Evolutionary conservation across 2,329 filamentous ascomycete species (phyloP), one percentile per base, ranked within the genome.

Genomic region (Alternaria sp.): DNA sequence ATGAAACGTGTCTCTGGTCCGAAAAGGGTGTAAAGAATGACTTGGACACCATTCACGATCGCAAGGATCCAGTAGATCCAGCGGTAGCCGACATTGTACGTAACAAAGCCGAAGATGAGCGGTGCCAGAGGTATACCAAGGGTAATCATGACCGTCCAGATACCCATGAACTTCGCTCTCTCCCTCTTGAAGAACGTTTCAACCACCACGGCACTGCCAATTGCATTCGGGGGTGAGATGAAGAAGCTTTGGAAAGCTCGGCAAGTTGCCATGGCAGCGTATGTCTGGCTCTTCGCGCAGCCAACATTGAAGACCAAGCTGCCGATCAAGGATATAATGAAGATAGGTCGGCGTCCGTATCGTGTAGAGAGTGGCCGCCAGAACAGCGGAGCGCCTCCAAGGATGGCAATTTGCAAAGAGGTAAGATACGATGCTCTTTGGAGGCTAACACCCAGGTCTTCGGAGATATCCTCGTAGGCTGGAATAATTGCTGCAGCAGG

Each of bases 41-140:
- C 82, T 64, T 89, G 86, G 6, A 81, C 81, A 50, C 80, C 85
- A 59, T 89, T 88, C 67, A 82, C 83, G 41, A 88, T 87, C 2
- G 85, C 84, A 22, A 87, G 74, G 22, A 84, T 81, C 81, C 83
- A 88, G 72, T 85, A 88, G 27, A 87, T 86, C 86, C 86, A 88
- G 16, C 83, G 80, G 57, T 85, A 88, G 0, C 84, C 82, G 14
- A 84, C 82, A 10, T 83, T 80, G 57, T 84, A 77, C 1, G 83
- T 81, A 0, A 87, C 85, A 57, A 81, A 81, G 3, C 80, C 80
- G 38, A 78, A 74, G 65, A 80, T 73, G 55, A 82, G 78, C 0
- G 80, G 80, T 1, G 78, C 79, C 12, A 76, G 66, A 2, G 83
- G 82, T 27, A 83, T 80, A 34, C 84, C 84, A 11, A 86, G 59